Base-by-base conservation (phyloP, 257 asterid species). In the Pogostemon cablin region DNA sequence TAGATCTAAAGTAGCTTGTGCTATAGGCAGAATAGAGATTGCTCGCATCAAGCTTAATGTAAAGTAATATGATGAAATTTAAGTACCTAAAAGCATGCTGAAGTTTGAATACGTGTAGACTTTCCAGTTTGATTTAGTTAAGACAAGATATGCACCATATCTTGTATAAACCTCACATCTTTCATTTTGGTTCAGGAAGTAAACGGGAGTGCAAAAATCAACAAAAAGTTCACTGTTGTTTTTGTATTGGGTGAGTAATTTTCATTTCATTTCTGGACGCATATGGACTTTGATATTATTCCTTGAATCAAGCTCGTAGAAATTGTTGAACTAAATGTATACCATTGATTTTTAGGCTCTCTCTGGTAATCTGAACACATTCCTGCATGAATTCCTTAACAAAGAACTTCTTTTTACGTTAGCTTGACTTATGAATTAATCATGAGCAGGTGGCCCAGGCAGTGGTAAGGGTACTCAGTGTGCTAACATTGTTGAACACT, bases 401-500 rank as follows among this genome's bases (percentile, higher is more conserved):
- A 37, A 38, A 17, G 6, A n/a, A 7, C 72, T 5, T 67, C 6
- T n/a, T 6, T 32, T 60, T 49, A 49, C 50, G 65, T n/a, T 40
- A 8, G 67, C 49, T 41, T 74, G 48, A 77, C 38, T 8, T n/a
- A n/a, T 62, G 47, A 64, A 60, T 64, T 73, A 25, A 64, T 67
- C 55, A 67, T 41, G 83, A 76, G 64, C 87, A 92, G 98, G 98
- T 77, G 98, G 98, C 62, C 98, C 98, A 17, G 97, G 98, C 59
- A 92, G 98, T 80, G 98, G 98, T 25, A 92, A 90, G 92, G 98
- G 98, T 59, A 92, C 98, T 77, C 98, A 92, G 77, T 90, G 97
- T 80, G 81, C 95, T 49, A 85, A 86, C 69, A 92, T 90, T n/a
- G 97, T 92, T 15, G 44, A 90, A 71, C 86, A 90, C 67, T 92